Conservation (phyloP, 202 grass and related monocot species). For the Schoenoplectus tabernaemontani region DNA sequence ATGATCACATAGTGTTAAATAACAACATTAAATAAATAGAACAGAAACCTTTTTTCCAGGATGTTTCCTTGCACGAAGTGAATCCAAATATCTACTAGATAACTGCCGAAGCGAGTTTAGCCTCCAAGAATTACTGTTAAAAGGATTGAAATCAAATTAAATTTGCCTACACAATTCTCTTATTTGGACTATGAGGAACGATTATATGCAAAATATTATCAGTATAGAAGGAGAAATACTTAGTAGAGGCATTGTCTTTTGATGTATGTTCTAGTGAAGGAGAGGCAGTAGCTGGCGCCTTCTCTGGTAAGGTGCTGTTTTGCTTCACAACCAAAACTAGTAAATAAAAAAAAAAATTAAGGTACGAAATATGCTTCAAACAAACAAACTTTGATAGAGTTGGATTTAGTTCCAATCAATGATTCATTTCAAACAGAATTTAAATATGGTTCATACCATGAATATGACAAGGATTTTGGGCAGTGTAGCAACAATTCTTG, state of each 20-base stretch:
- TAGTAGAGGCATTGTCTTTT: conserved; percentile 33
- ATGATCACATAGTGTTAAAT: neutral
- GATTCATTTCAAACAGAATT: neutral
- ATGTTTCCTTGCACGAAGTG: conserved; percentile 57
- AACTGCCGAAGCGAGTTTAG: conserved; percentile 55
- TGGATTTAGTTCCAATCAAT: neutral
- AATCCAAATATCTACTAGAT: conserved; percentile 65
- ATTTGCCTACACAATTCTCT: neutral
- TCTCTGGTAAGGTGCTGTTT: conserved; percentile 74
- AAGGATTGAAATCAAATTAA: conserved; percentile 22
- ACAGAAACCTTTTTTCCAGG: conserved; percentile 58
- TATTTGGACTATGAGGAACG: neutral
- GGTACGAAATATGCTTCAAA: neutral
- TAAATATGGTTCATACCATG: conserved; percentile 49
- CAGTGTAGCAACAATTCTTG: conserved; percentile 95
- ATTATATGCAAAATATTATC: neutral
- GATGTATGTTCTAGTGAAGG: conserved; percentile 53
- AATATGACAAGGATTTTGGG: conserved; percentile 97
- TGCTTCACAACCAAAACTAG: conserved; percentile 68
- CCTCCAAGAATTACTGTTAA: conserved; percentile 45
- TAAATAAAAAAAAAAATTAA: conserved; percentile 9
- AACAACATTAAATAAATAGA: neutral
- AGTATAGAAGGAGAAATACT: conserved; percentile 39
- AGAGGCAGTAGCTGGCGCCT: conserved; percentile 32
- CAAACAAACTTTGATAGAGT: neutral